A percentile compares a stretch with the other conserved stretches of the same genome.
Conservation (phyloP, 164 flowering plant species). For the Saururus chinensis region DNA sequence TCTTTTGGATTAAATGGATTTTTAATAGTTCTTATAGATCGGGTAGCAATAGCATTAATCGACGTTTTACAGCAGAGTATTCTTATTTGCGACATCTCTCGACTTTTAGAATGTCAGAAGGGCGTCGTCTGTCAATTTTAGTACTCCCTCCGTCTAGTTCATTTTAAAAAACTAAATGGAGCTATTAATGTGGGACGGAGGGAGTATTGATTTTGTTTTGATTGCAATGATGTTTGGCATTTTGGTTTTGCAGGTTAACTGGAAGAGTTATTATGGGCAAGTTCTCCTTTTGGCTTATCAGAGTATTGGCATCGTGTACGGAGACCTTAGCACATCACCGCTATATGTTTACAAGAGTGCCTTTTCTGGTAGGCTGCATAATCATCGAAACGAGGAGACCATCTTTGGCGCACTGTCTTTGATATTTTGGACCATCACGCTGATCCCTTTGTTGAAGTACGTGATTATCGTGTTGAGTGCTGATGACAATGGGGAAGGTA, state of each 20-base stretch:
- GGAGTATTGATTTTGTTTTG: no score
- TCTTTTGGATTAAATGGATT: no score
- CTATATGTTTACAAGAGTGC: slow-evolving; percentile 57
- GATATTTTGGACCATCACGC: slow-evolving; percentile 67
- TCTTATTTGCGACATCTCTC: no score
- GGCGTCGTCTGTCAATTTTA: no score
- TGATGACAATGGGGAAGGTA: slow-evolving; percentile 80
- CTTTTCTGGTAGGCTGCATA: slow-evolving; percentile 34
- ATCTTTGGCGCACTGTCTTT: slow-evolving; percentile 64
- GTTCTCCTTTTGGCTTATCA: slow-evolving; percentile 47
- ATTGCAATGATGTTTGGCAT: background rate
- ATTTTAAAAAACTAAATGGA: no score
- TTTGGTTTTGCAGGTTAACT: slow-evolving; percentile 25
- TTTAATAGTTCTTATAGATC: no score
- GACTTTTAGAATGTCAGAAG: no score
- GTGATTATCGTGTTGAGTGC: slow-evolving; percentile 45
- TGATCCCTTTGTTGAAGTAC: slow-evolving; percentile 58
- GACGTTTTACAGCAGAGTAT: no score
- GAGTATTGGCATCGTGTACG: slow-evolving; percentile 65
- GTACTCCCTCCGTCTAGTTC: no score
- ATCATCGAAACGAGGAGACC: slow-evolving; percentile 40
- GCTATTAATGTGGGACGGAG: no score
- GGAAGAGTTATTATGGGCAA: slow-evolving; percentile 17
- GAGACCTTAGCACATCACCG: slow-evolving; percentile 64
- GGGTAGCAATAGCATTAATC: no score